Conservation (phyloP, 2,329 filamentous ascomycete genomes). For the Neofusicoccum ribis region DNA sequence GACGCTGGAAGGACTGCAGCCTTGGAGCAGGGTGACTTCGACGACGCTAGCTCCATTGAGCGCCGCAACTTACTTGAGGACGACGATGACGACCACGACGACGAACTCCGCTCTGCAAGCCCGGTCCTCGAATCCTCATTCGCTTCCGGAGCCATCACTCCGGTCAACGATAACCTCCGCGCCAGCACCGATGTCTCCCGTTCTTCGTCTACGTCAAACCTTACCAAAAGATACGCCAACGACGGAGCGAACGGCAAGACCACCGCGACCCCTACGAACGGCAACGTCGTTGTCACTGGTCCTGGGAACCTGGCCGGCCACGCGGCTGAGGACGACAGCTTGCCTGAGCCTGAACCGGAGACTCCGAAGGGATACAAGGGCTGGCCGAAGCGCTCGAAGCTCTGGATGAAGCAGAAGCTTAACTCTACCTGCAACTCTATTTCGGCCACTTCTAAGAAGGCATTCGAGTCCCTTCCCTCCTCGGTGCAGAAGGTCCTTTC, state of each 20-base stretch:
- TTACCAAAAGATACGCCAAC: conserved; percentile 40
- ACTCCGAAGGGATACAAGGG: conserved; percentile 36
- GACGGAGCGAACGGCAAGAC: conserved; percentile 34
- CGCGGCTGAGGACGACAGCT: conserved; percentile 19
- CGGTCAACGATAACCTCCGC: conserved; percentile 29
- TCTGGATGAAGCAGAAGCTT: conserved; percentile 21
- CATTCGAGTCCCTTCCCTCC: conserved; percentile 54
- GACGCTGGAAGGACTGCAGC: conserved; percentile 43
- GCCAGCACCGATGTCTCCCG: conserved; percentile 23
- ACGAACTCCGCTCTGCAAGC: neutral
- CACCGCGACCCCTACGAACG: conserved; percentile 49
- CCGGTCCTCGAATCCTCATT: conserved; percentile 43
- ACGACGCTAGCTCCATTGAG: conserved; percentile 45
- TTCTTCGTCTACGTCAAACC: conserved; percentile 29
- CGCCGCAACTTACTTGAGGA: conserved; percentile 45
- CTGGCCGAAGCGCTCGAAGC: conserved; percentile 32
- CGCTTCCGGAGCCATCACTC: conserved; percentile 47
- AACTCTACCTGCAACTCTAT: conserved; percentile 28
- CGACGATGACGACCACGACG: conserved; percentile 28
- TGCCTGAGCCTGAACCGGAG: conserved; percentile 2
- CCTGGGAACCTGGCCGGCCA: conserved; percentile 41
- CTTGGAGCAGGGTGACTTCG: conserved; percentile 56
- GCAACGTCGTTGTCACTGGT: conserved; percentile 45
- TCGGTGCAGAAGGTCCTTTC: conserved; percentile 54
- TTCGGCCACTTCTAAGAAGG: conserved; percentile 33